Evolutionary conservation across 2,329 filamentous ascomycete genomes (phyloP).

Genomic region (Neoscytalidium dimidiatum): DNA sequence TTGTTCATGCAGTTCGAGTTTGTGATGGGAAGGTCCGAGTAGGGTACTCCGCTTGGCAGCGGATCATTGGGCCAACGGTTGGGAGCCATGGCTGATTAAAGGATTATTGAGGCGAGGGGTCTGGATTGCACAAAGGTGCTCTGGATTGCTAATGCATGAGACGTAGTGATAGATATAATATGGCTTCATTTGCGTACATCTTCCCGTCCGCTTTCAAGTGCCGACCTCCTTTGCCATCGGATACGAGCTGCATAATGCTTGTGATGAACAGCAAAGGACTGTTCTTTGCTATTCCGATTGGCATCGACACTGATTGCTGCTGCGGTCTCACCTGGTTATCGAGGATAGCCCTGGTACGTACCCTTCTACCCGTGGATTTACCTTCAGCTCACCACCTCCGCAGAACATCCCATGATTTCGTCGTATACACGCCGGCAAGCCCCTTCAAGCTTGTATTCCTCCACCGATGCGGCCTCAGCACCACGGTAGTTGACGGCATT

Average conservation of each 20-base stretch:
- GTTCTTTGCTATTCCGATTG: not conserved
- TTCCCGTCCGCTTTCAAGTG: not conserved
- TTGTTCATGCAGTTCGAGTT: constrained; percentile 23
- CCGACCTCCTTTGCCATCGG: not conserved
- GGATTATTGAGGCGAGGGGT: not conserved
- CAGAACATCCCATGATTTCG: not conserved
- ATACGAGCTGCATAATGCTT: not conserved
- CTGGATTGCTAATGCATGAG: not conserved
- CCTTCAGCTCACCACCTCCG: not conserved
- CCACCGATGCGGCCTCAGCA: not conserved
- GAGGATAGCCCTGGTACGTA: constrained; percentile 2
- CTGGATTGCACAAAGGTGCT: not conserved
- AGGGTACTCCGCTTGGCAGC: constrained; percentile 14
- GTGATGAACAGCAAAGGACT: not conserved
- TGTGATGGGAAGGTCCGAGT: constrained; percentile 23
- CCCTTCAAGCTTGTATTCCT: not conserved
- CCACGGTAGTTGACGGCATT: not conserved
- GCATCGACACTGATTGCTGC: not conserved
- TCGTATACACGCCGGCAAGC: not conserved
- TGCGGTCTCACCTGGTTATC: not conserved
- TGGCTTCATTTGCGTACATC: not conserved
- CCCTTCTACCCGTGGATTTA: not conserved
- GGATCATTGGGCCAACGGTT: constrained; percentile 21
- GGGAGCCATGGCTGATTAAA: not conserved
- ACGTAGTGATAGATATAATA: not conserved